Evolutionary conservation across 2,329 filamentous ascomycete species (phyloP).

Genomic region (Camptophora hylomeconis): DNA sequence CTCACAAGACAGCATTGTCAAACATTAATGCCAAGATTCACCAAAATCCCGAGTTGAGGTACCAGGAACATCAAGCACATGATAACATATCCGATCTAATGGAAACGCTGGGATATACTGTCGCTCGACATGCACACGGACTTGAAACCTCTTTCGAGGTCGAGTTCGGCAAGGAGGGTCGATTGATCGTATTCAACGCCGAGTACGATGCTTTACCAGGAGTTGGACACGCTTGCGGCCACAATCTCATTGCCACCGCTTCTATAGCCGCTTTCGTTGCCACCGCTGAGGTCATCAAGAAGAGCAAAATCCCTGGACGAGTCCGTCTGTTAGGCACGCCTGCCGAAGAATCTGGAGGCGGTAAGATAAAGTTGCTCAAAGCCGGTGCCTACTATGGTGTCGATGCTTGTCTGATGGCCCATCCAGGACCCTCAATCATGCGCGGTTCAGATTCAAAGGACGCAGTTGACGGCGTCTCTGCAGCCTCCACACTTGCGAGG

Average conservation of each 20-base stretch:
- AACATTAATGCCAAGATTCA: conserved; percentile 20
- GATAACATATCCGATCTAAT: conserved; percentile 36
- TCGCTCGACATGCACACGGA: conserved; percentile 38
- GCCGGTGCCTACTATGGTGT: conserved; percentile 29
- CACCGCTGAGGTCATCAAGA: conserved; percentile 20
- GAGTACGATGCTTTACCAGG: conserved; percentile 31
- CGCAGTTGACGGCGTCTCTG: conserved; percentile 6
- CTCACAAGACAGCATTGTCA: too few species aligned
- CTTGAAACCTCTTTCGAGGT: conserved; percentile 40
- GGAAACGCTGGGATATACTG: conserved; percentile 30
- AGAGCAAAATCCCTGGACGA: conserved; percentile 16
- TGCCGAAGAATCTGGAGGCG: conserved; percentile 27
- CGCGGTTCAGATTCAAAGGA: conserved; percentile 1
- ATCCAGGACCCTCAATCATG: conserved; percentile 20
- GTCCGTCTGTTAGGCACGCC: conserved; percentile 26
- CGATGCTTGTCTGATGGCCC: conserved; percentile 32
- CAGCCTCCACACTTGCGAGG: conserved; percentile 21
- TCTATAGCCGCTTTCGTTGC: conserved; percentile 25
- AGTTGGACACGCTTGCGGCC: conserved; percentile 29
- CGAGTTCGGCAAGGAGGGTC: conserved; percentile 28
- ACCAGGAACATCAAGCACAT: conserved; percentile 40
- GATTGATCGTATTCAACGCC: conserved; percentile 25
- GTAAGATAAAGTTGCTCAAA: conserved; percentile 29
- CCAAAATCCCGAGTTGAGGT: conserved; percentile 39
- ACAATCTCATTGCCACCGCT: conserved; percentile 27